Conservation (phyloP, 805 yeast genomes). For the Metschnikowia lachancei region DNA sequence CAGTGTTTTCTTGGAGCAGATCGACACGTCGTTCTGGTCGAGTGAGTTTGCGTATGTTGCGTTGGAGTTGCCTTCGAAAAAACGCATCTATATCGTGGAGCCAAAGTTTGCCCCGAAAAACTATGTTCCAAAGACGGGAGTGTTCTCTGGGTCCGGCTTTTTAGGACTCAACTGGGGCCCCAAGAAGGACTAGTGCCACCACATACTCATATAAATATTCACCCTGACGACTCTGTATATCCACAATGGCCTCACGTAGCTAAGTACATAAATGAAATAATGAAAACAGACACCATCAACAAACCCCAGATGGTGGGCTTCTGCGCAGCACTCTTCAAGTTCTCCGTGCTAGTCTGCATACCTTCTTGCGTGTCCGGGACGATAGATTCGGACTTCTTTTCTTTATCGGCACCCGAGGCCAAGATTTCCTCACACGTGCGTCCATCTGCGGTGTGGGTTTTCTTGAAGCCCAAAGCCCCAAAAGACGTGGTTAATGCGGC, state of each 20-base stretch:
- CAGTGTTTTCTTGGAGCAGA: constrained; percentile 75
- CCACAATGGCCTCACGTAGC: constrained; percentile 6
- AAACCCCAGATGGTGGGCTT: constrained; percentile 12
- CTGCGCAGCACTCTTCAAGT: constrained; percentile 11
- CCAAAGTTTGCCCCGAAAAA: constrained; percentile 50
- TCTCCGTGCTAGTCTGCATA: constrained; percentile 2
- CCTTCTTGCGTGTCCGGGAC: constrained; percentile 1
- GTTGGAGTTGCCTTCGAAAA: constrained; percentile 69
- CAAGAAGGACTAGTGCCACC: constrained; percentile 42
- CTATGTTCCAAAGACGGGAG: constrained; percentile 35
- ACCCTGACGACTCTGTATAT: neutral
- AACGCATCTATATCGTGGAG: constrained; percentile 65
- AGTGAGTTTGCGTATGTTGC: constrained; percentile 72
- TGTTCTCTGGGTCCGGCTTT: constrained; percentile 51
- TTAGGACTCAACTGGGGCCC: constrained; percentile 89
- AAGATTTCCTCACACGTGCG: constrained; percentile 23
- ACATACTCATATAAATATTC: neutral
- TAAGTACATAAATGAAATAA: constrained; percentile 13
- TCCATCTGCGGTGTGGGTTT: constrained; percentile 24
- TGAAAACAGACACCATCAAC: constrained; percentile 8
- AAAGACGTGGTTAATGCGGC: constrained; percentile 23
- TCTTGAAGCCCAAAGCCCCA: constrained; percentile 18
- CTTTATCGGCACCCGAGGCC: neutral
- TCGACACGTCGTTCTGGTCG: constrained; percentile 61
- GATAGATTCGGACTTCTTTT: neutral